Base-by-base conservation (phyloP, 371 early-diverging fungal genomes). In the Vavraia culicis region DNA sequence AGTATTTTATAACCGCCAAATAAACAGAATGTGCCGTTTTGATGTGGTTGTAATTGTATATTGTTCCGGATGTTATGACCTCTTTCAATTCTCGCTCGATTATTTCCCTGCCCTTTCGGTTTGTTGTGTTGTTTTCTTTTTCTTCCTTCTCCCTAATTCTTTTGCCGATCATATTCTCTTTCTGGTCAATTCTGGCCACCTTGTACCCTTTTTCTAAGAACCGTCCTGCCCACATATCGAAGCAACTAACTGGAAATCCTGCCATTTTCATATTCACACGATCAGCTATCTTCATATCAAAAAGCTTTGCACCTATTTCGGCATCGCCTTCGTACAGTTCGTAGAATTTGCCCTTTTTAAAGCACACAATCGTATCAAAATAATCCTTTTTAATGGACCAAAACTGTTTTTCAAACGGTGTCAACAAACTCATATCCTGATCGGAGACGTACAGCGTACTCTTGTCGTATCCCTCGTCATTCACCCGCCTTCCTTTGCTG, bases 261-360 rank as follows among this genome's bases (percentile, higher is more conserved):
- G 83, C 88, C 99, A 99, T 95, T 33, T 83, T 74, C 96, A 99
- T 95, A 68, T 88, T 88, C 33, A 83, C 87, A 9, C 98, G 75
- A 52, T 90, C 90, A 0, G 86, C 84, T 59, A 94, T 60, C 53
- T 87, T 90, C 53, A 94, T 70, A 63, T 91, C 95, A 69, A 95
- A 95, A 47, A 83, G 71, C 47, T 78, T 81, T 54, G 85, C 81
- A n/a, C 86, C 94, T 55, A 99, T 80, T 46, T 86, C 84, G 0
- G 98, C 98, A 67, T 96, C 99, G 49, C 85, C 81, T 66, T 91
- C 94, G 64, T 89, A 99, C n/a, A 95, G 68, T 67, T 99, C 83
- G 64, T 83, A 93, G 58, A 96, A 95, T 64, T 93, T 84, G 59
- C 99, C 91, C 72, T 95, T 88, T 70, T 99, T 85, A 71, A 96